Evolutionary conservation across 345 rosid genomes (phyloP).

Genomic region (rapeseed (Brassica napus)): Da-Ae NC_063448.1:48742501-48743000

Average conservation of each 20-base stretch:
- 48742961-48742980: slow-evolving; percentile 57
- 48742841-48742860: slow-evolving; percentile 44
- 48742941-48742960: slow-evolving; percentile 39
- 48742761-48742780: slow-evolving; percentile 41
- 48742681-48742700: slow-evolving; percentile 39
- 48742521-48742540: not conserved
- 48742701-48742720: slow-evolving; percentile 63
- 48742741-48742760: slow-evolving; percentile 61
- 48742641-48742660: slow-evolving; percentile 30
- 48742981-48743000: slow-evolving; percentile 34
- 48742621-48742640: slow-evolving; percentile 2
- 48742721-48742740: slow-evolving; percentile 52
- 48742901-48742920: slow-evolving; percentile 38
- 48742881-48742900: slow-evolving; percentile 64
- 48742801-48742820: slow-evolving; percentile 51
- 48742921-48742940: slow-evolving; percentile 39
- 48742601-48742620: slow-evolving; percentile 20
- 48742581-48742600: not conserved
- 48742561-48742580: not conserved
- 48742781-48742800: slow-evolving; percentile 46
- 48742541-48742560: not conserved
- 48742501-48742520: slow-evolving; percentile 6
- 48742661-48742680: slow-evolving; percentile 44
- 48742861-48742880: slow-evolving; percentile 55
- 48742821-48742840: slow-evolving; percentile 50